Conservation (phyloP, 331 rosid species). For the Spiraea crenata region DNA sequence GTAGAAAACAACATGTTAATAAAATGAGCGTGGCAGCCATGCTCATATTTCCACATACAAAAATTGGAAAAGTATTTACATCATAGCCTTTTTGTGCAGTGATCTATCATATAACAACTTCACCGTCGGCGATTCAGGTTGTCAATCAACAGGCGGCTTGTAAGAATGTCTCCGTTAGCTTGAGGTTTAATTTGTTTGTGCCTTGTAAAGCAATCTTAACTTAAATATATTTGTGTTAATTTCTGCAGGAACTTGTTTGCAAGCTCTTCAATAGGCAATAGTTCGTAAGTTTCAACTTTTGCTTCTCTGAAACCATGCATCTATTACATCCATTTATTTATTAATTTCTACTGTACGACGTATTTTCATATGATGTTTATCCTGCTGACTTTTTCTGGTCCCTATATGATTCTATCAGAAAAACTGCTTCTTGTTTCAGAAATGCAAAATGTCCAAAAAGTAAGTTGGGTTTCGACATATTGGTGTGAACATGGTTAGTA, state of each 20-base stretch:
- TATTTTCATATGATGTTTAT: no score
- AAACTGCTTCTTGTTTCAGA: slow-evolving; percentile 50
- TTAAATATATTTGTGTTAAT: background rate
- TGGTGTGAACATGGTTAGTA: no score
- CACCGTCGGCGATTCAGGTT: background rate
- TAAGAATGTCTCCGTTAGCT: background rate
- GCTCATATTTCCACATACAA: background rate
- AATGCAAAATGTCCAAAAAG: slow-evolving; percentile 51
- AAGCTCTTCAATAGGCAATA: slow-evolving; percentile 36
- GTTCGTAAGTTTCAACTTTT: slow-evolving; percentile 47
- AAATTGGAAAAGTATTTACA: background rate
- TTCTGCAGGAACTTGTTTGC: slow-evolving; percentile 64
- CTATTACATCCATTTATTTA: background rate
- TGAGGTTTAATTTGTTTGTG: background rate
- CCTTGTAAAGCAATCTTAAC: background rate
- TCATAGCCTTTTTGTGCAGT: slow-evolving; percentile 28
- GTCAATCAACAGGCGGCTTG: background rate
- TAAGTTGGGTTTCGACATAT: slow-evolving; percentile 39
- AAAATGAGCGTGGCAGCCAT: no score
- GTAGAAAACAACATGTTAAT: no score
- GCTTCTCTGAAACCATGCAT: background rate
- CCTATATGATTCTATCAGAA: slow-evolving; percentile 34
- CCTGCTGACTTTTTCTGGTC: background rate
- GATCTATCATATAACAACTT: slow-evolving; percentile 84
- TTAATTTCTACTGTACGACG: no score